Base-by-base conservation (phyloP, 805 yeast genomes). In the Isabelozyma rhagii region DNA sequence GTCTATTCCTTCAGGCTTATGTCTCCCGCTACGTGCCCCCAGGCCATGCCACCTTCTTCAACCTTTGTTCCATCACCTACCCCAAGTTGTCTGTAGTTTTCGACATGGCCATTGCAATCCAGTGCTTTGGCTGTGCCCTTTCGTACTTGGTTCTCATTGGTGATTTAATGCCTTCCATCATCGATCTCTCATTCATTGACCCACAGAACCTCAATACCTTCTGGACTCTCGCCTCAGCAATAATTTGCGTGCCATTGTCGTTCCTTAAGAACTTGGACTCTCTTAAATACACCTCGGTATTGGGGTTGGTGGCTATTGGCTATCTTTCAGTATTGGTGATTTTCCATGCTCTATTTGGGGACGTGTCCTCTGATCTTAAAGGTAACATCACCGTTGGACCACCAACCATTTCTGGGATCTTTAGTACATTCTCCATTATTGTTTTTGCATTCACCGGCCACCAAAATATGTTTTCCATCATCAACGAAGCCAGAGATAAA, bases 361-460 rank as follows among this genome's bases (percentile, higher is more conserved):
- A 86, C 57, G 77, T 84, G 14, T 68, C 77, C 1, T 50, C 48
- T 0, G 56, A 56, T 9, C 49, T 58, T 28, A 48, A 53, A 39
- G 77, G 77, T 3, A 57, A 63, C 67, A 58, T 57, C n/a, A 53
- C 58, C 8, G 59, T 63, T 47, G 57, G 62, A 43, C 78, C 78
- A 1, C 56, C 63, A 65, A 87, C 46, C 61, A 79, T 50, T 49
- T 75, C 55, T 52, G 82, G 52, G n/a, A 75, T 92, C 15, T 77
- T 87, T 21, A 63, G 71, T 27, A 83, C 94, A 9, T 82, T 92
- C 63, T 96, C 97, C n/a, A 87, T 92, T 54, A 84, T 91, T 57
- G 93, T 93, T 11, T 92, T 93, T 74, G 97, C 97, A 0, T 93
- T 84, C 68, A 93, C 98, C 0, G 94, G 97, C 60, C 97, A 93